Percentiles rank a stretch among this genome's conserved stretches.
Evolutionary conservation across 2,329 filamentous ascomycete species (phyloP).

Genomic region (Diplocarpon mali): DNA sequence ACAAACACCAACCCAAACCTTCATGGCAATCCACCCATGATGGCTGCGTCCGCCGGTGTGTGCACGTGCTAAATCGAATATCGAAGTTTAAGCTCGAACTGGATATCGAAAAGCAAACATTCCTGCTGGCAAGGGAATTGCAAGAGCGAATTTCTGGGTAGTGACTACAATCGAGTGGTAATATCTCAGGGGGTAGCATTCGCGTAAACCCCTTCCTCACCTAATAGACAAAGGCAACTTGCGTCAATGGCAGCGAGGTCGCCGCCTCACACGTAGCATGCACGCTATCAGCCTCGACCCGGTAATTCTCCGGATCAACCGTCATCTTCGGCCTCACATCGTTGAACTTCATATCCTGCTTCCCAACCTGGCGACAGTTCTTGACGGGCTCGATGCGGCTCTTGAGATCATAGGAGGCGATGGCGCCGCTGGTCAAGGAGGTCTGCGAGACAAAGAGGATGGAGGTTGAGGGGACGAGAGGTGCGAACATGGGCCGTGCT

Average conservation of each 20-base stretch:
- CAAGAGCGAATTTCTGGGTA: too few relatives aligned
- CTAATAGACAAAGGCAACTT: conserved; percentile 66
- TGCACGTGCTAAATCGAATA: too few relatives aligned
- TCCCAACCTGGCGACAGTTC: conserved; percentile 63
- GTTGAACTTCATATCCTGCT: conserved; percentile 87
- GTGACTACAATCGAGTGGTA: too few relatives aligned
- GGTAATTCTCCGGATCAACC: conserved; percentile 86
- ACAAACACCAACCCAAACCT: too few relatives aligned
- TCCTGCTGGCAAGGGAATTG: too few relatives aligned
- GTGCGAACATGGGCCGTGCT: conserved; percentile 76
- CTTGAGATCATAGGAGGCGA: conserved; percentile 61
- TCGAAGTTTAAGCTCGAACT: too few relatives aligned
- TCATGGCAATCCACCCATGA: too few relatives aligned
- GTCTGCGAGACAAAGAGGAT: conserved; percentile 75
- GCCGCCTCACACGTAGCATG: conserved; percentile 65
- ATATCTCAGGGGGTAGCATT: too few relatives aligned
- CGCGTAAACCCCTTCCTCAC: neutral
- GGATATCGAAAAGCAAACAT: too few relatives aligned
- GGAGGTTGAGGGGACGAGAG: conserved; percentile 58
- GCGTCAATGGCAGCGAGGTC: conserved; percentile 59
- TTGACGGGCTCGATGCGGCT: conserved; percentile 74
- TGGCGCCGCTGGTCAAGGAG: conserved; percentile 54
- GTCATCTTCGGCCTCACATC: conserved; percentile 73
- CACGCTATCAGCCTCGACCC: conserved; percentile 72
- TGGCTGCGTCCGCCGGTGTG: too few relatives aligned